A percentile compares a stretch with the other conserved stretches of the same genome.
Conservation (phyloP, 2,329 filamentous ascomycete genomes). For the Scedosporium apiospermum region DNA sequence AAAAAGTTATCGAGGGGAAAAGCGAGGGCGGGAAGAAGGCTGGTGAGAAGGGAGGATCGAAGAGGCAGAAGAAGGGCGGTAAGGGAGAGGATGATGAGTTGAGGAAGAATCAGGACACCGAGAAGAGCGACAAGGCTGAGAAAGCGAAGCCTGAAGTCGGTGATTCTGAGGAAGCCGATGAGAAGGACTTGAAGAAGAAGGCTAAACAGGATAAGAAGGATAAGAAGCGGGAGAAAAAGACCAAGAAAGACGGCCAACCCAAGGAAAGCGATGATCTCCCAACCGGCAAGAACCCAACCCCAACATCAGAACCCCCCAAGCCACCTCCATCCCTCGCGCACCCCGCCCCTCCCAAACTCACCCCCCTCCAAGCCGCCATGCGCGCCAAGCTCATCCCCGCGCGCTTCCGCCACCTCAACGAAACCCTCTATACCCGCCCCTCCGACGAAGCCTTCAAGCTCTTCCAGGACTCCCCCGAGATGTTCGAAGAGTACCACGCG, state of each 20-base stretch:
- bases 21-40: slow-evolving; percentile 13
- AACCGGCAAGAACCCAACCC: slow-evolving; percentile 13
- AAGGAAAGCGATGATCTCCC: slow-evolving; percentile 20
- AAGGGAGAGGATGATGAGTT: slow-evolving; percentile 14
- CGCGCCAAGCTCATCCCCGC: slow-evolving; percentile 88
- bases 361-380: slow-evolving; percentile 89
- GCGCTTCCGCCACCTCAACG: slow-evolving; percentile 93
- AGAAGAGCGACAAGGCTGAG: background rate
- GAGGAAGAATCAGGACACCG: background rate
- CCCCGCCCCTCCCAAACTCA: slow-evolving; percentile 51
- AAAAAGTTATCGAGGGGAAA: slow-evolving; percentile 66
- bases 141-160: background rate
- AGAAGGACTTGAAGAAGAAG: slow-evolving; percentile 11
- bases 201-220: slow-evolving; percentile 10
- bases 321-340: slow-evolving; percentile 12
- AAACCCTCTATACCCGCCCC: slow-evolving; percentile 88
- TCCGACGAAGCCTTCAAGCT: slow-evolving; percentile 75
- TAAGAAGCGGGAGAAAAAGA: slow-evolving; percentile 20
- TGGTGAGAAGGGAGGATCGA: slow-evolving; percentile 15
- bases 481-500: slow-evolving; percentile 93
- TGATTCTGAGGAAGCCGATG: background rate
- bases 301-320: slow-evolving; percentile 10
- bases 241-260: slow-evolving; percentile 26
- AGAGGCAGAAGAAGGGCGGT: slow-evolving; percentile 15
- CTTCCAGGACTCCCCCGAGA: slow-evolving; percentile 77